A percentile compares a stretch with the other conserved stretches of the same genome.
Conservation (phyloP, 2,329 filamentous ascomycete species). For the Neocucurbitaria cava region DNA sequence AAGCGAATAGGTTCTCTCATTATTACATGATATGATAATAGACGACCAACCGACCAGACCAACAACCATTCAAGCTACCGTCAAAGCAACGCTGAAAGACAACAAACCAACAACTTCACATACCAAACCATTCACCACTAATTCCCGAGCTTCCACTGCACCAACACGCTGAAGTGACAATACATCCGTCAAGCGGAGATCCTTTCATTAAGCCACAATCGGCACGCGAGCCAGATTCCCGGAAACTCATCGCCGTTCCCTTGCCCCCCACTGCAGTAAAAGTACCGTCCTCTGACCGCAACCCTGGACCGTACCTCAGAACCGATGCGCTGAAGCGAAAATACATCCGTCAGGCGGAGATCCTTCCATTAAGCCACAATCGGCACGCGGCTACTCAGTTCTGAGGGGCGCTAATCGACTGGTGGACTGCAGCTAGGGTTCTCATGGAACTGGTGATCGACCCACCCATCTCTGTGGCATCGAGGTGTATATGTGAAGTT, state of each 20-base stretch:
- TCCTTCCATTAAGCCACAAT: slow-evolving; percentile 16
- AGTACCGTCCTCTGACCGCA: slow-evolving; percentile 3
- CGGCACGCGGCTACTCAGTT: slow-evolving; percentile 16
- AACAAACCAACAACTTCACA: background rate
- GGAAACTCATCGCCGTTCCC: slow-evolving; percentile 18
- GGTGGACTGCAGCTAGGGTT: slow-evolving; percentile 15
- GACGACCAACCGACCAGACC: no score
- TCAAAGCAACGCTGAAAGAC: background rate
- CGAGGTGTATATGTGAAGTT: no score
- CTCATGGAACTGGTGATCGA: no score
- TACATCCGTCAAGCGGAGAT: slow-evolving; percentile 11
- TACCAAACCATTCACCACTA: slow-evolving; percentile 6
- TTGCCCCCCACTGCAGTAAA: slow-evolving; percentile 13
- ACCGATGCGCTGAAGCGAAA: slow-evolving; percentile 17
- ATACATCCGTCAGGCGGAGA: slow-evolving; percentile 10
- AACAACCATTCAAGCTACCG: background rate
- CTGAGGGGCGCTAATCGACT: slow-evolving; percentile 8
- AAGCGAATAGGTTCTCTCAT: background rate
- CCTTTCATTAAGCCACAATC: slow-evolving; percentile 18
- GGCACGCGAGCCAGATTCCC: slow-evolving; percentile 16
- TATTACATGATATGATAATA: background rate
- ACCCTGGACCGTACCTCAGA: slow-evolving; percentile 6
- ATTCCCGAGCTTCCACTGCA: slow-evolving; percentile 22
- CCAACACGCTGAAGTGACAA: slow-evolving; percentile 17
- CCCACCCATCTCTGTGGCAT: no score